Conservation (phyloP, 2,329 filamentous ascomycete species). For the Xylariaceae sp. region DNA sequence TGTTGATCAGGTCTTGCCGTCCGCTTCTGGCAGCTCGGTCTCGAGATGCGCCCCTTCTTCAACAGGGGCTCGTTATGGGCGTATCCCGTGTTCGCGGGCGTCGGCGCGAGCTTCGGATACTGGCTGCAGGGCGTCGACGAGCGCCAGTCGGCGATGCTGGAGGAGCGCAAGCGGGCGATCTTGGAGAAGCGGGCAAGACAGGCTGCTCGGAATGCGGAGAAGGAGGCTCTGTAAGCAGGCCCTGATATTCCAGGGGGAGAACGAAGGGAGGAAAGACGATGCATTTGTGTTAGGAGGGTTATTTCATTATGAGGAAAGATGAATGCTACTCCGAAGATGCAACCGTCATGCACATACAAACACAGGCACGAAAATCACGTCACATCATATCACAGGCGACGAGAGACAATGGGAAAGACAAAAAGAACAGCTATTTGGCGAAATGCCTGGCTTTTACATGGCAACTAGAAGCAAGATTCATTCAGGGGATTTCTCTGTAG, state of each 20-base stretch:
- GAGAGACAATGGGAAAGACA: background rate
- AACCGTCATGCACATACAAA: background rate
- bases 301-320: background rate
- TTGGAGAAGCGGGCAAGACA: constrained; percentile 85
- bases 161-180: constrained; percentile 71
- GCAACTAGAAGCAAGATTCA: constrained; percentile 4
- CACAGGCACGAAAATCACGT: background rate
- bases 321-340: background rate
- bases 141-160: constrained; percentile 69
- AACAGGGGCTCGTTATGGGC: constrained; percentile 78
- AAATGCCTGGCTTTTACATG: background rate
- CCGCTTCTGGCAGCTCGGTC: constrained; percentile 93
- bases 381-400: background rate
- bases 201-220: constrained; percentile 57
- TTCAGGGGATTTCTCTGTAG: background rate
- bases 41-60: constrained; percentile 97
- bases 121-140: constrained; percentile 91
- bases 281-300: background rate
- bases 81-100: constrained; percentile 81
- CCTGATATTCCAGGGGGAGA: background rate
- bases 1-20: constrained; percentile 68
- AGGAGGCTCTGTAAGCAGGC: background rate
- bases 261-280: background rate
- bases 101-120: constrained; percentile 91
- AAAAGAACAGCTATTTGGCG: too few relatives aligned